Evolutionary conservation across 2,329 filamentous ascomycete species (phyloP).

Genomic region (Falciphora oryzae): DNA sequence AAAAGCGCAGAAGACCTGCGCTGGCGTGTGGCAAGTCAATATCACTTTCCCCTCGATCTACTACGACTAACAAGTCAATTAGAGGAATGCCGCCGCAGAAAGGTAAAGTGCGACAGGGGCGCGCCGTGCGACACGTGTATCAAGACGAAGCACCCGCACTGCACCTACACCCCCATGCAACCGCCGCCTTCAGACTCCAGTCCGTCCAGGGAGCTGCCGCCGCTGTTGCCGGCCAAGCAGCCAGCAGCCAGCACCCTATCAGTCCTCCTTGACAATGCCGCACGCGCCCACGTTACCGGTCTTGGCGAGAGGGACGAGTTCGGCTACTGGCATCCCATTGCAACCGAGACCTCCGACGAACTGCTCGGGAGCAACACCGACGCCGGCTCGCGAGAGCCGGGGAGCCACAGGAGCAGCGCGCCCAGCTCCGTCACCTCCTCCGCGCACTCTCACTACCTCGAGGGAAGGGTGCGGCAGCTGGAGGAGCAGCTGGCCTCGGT

Average conservation of each 20-base stretch:
- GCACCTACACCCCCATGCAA: not conserved
- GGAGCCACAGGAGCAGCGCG: not conserved
- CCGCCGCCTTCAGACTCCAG: too few relatives aligned
- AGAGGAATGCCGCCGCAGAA: constrained; percentile 6
- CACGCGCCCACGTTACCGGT: not conserved
- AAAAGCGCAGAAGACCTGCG: constrained; percentile 6
- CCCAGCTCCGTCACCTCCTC: not conserved
- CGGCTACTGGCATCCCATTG: not conserved
- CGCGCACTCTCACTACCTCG: not conserved
- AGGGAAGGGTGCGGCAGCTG: constrained; percentile 4
- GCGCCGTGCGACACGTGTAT: not conserved
- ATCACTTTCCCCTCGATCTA: not conserved
- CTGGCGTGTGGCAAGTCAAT: constrained; percentile 3
- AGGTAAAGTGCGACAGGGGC: not conserved
- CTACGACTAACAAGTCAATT: not conserved
- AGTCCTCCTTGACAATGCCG: too few relatives aligned
- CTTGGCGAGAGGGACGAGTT: not conserved
- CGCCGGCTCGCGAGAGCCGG: not conserved
- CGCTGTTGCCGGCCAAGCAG: too few relatives aligned
- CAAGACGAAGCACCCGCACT: not conserved
- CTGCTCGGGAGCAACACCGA: not conserved
- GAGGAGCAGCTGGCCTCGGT: not conserved
- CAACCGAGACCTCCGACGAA: not conserved
- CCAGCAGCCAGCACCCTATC: too few relatives aligned
- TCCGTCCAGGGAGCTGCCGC: too few relatives aligned